Evolutionary conservation across 768 basidiomycete genomes (phyloP), one percentile per base, ranked within the genome.

Genomic region (Hericium alpestre): DNA sequence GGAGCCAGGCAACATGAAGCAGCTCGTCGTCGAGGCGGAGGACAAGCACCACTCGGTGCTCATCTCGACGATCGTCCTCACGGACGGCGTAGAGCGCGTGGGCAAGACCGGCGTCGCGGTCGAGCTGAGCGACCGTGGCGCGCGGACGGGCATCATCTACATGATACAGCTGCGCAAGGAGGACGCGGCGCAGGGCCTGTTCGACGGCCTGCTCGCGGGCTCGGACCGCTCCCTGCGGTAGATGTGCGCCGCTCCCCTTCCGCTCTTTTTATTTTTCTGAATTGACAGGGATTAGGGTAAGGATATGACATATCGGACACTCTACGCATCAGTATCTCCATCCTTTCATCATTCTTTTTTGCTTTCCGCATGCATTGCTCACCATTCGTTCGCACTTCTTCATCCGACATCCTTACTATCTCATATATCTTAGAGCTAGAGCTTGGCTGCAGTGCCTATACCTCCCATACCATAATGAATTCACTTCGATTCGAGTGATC

Each of bases 81-180:
- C 86, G 4, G 94, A 97, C 68, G 96, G 94, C 8, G 95, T 98
- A 25, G 96, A 99, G 72, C 79, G 95, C 49, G 95, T 99, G n/a
- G 96, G 91, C 20, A 97, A 95, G 74, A 98, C 95, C 2, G 96
- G 96, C 13, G 87, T 99, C 41, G 96, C 96, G 48, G 86, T 99
- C 60, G 95, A 98, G 71, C 73, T 99, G 53, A 93, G 90, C 70
- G 90, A 94, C 73, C 78, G 84, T 56, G 96, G 96, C n/a, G 70
- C 81, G 51, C 81, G 95, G 58, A 94, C 94, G 13, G 96, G 95
- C 23, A 83, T 97, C 66, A 76, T 98, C 56, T 96, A 99, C 71
- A 96, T 99, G 96, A 85, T 98, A 55, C 94, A 98, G 72, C 71
- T 94, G 49, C 84, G 91, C 62, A 94, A 90, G 69, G 95, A 98